Base-by-base conservation (phyloP, 352 stramenopile species). In the Phytophthora fragariaefolia region DNA sequence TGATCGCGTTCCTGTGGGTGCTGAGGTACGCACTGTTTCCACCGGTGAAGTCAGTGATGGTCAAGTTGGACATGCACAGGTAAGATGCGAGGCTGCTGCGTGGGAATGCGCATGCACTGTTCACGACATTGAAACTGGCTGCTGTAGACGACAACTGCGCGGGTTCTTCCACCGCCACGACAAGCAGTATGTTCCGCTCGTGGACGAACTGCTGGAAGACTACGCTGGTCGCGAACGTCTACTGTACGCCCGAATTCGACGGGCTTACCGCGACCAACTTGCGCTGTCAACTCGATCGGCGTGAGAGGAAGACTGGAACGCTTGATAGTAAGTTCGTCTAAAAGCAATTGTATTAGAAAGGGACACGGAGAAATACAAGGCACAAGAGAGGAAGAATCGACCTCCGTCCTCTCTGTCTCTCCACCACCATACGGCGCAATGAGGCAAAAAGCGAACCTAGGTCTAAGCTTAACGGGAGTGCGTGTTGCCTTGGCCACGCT, bases 401-500 rank as follows among this genome's bases (percentile, higher is more conserved):
- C 22, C 26, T 56, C 40, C 48, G 34, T 58, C 42, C 47, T 63
- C 59, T 71, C 51, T 32, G 15, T 70, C 24, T 73, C 62, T 67
- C 50, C 63, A 69, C 40, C 56, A 62, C 55, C 30, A 62, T 20
- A 50, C 50, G 34, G 43, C 48, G 63, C 55, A 60, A 69, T 58
- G 43, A 64, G 22, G 46, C 59, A 57, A 50, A 27, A 55, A 66
- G 34, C 42, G 48, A 47, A 71, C 18, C 50, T 59, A 58, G 22
- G 45, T 61, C 56, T 50, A 68, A 40, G 57, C 67, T 79, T 95
- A 97, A 90, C 89, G 87, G 60, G 82, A 94, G 48, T 80, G 56
- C 62, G 82, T 91, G 45, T 62, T 86, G 75, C 89, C 89, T 56
- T 85, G 82, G 71, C 83, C 82, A 74, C 86, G 85, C 81, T 97